Conservation (phyloP, 139 green algal species). For the Chlorella sp. region DNA sequence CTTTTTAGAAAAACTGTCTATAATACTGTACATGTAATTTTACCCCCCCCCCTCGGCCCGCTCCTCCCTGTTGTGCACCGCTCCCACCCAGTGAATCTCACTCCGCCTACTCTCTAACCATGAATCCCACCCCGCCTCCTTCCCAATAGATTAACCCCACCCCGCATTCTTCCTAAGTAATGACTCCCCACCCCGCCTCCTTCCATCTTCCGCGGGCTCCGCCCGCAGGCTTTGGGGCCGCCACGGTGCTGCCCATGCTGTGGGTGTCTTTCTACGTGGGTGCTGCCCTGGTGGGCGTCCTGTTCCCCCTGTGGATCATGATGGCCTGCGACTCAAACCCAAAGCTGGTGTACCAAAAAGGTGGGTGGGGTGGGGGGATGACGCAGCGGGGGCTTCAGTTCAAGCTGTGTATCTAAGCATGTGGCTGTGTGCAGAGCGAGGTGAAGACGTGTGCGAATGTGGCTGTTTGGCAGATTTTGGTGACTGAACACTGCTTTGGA, state of each 20-base stretch:
- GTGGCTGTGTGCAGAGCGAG: not conserved
- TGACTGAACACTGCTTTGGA: too few relatives aligned
- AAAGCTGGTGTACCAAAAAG: conserved; percentile 14
- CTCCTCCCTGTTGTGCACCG: too few relatives aligned
- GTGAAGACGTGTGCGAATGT: too few relatives aligned
- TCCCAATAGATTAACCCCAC: conserved; percentile 68
- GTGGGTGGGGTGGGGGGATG: not conserved
- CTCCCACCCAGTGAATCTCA: too few relatives aligned
- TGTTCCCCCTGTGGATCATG: conserved; percentile 78
- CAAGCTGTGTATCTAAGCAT: not conserved
- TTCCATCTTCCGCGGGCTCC: too few relatives aligned
- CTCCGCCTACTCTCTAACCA: too few relatives aligned
- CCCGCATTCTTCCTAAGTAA: conserved; percentile 81
- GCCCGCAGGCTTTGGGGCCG: conserved; percentile 67
- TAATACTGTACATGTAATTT: too few relatives aligned
- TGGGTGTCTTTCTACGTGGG: conserved; percentile 67
- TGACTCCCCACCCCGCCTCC: not conserved
- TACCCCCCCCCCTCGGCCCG: too few relatives aligned
- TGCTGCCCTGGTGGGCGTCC: conserved; percentile 63
- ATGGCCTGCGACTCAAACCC: conserved; percentile 66
- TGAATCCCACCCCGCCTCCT: too few relatives aligned
- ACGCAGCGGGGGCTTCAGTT: too few relatives aligned
- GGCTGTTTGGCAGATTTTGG: too few relatives aligned
- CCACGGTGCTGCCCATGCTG: conserved; percentile 56
- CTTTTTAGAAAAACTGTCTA: too few relatives aligned